Evolutionary conservation across 176 grass and related monocot species (phyloP), one percentile per base, ranked within the genome.

Genomic region (Puya raimondii): DNA sequence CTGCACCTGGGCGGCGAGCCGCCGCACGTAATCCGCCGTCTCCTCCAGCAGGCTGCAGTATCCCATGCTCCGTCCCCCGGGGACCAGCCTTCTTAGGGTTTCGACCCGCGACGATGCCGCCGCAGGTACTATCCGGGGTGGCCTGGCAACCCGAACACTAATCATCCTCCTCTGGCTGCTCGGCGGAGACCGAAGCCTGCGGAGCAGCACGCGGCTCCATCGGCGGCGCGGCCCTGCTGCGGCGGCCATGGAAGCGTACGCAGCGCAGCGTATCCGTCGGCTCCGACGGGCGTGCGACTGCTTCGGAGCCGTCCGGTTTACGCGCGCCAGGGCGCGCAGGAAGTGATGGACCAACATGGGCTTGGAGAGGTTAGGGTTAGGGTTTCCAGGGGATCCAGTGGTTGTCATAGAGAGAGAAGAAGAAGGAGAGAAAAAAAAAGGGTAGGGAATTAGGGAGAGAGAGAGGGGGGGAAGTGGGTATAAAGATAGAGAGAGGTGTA

Each of bases 41-140:
- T 96, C 88, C 69, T 96, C 92, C 25, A 96, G 89, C 9, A 96
- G 81, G 79, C 42, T 85, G 76, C 67, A 82, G 76, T 89, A 96
- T 64, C 89, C 92, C 92, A 96, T 89, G 17, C 64, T 77, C 52
- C 6, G 2, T 14, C 92, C 92, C 1, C 92, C 92, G 1, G 92
- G 92, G 25, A 96, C 83, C 5, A 96, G 63, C 49, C 53, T 78
- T n/a, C 92, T 79, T 25, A 96, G 88, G 25, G 67, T 65, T 21
- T 87, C 80, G 7, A 76, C 80, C 74, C 85, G 79, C 0, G 70
- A 33, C 48, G 91, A 82, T 61, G 88, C 92, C 14, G 73, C 79
- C 64, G 49, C n/a, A n/a, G n/a, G n/a, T n/a, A n/a, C 70, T 77
- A 21, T 23, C 21, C 10, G 21, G 51, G 18, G 2, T 17, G 18